Conservation (phyloP, 2,329 filamentous ascomycete genomes). For the Talaromyces atroroseus region DNA sequence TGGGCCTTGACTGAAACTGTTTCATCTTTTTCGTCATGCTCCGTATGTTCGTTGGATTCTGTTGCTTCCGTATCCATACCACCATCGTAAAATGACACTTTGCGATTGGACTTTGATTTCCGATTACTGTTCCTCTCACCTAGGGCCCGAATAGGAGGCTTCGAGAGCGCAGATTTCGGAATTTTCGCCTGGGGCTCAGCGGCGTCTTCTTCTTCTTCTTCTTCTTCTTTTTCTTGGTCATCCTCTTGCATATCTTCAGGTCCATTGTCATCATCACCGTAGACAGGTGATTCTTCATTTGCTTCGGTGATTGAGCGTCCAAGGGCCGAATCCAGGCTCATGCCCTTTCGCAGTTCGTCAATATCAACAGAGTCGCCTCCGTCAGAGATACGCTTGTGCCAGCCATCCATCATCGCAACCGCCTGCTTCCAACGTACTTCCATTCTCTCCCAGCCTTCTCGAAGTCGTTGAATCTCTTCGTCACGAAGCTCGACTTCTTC, state of each 20-base stretch:
- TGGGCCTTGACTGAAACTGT: constrained; percentile 31
- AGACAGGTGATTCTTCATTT: constrained; percentile 26
- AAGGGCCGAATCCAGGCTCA: constrained; percentile 38
- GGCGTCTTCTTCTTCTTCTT: constrained; percentile 18
- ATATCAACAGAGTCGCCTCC: constrained; percentile 38
- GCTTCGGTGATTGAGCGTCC: constrained; percentile 21
- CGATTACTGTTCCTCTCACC: constrained; percentile 35
- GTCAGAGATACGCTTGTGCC: constrained; percentile 69
- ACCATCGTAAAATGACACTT: constrained; percentile 34
- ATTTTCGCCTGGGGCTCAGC: constrained; percentile 14
- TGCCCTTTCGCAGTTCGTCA: constrained; percentile 38
- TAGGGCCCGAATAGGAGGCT: constrained; percentile 26
- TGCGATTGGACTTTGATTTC: constrained; percentile 27
- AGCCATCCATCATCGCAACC: constrained; percentile 82
- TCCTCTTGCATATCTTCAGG: constrained; percentile 22
- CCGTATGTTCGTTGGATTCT: constrained; percentile 18
- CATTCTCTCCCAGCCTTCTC: constrained; percentile 89
- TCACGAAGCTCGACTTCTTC: constrained; percentile 93
- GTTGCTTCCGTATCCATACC: constrained; percentile 23
- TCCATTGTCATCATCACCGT: constrained; percentile 27
- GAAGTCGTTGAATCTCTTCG: constrained; percentile 77
- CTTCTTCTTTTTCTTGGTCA: constrained; percentile 19
- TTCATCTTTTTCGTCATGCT: constrained; percentile 27
- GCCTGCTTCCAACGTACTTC: constrained; percentile 86
- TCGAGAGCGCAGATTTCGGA: constrained; percentile 8